Base-by-base conservation (phyloP, 768 basidiomycete species). In the Lanmaoa pseudosensibilis region DNA sequence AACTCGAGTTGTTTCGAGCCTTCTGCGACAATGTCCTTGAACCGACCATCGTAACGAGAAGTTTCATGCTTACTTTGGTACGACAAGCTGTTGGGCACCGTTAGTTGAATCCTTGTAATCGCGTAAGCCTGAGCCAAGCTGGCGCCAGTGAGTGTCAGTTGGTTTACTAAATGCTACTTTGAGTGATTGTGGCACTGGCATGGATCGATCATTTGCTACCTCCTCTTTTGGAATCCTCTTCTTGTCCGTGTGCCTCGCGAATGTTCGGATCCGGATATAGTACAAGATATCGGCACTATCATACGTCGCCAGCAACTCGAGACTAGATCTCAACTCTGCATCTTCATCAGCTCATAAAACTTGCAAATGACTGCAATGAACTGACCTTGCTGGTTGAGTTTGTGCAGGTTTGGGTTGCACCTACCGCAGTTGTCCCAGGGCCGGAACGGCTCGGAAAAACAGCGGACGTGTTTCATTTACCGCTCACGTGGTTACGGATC, bases 201-300 rank as follows among this genome's bases (percentile, higher is more conserved):
- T n/a, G n/a, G n/a, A n/a, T 46, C 41, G 32, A 49, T 52, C 36
- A 47, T 44, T 51, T 40, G 46, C 34, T 18, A 40, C 43, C 23
- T 56, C 59, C 55, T 16, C 46, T 61, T 65, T 43, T 44, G 52
- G 62, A 49, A 46, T 19, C 19, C 10, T 4, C 27, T 49, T 55
- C 54, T 56, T 43, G 54, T 59, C 65, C 65, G 58, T 50, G 65
- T 66, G 65, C 65, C 62, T 67, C 65, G 61, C 55, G 18, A 43
- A 21, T 48, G n/a, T 27, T 46, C 55, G 13, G 33, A 61, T 57
- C 3, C 44, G 60, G 61, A 51, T 27, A 27, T 27, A 61, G 23
- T 34, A 37, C 23, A 0, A 33, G 23, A 11, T 27, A 41, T 46
- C 21, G 39, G 32, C 32, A 41, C n/a, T 49, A 16, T 32, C n/a